These are phyloP conservation scores for Magnolia changhungtana DNA, from an alignment of 164 flowering plant species.

Conservation along the genomic window DNA sequence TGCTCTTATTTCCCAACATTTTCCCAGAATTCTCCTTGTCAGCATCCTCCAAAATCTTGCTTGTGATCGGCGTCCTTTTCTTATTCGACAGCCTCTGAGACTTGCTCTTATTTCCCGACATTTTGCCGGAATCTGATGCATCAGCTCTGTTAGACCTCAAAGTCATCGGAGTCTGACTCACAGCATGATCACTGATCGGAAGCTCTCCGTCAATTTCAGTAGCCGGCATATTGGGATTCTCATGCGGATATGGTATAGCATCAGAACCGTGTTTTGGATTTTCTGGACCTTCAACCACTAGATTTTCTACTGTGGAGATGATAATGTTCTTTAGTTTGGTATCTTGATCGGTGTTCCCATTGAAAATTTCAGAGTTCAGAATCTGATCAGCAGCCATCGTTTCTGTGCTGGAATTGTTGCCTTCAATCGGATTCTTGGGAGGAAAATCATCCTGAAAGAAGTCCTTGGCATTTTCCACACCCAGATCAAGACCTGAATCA, in stretches of 20 bases:
- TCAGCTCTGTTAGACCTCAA: slow-evolving; percentile 2
- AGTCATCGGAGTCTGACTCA: not conserved
- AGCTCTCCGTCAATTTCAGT: too few relatives aligned
- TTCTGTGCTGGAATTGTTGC: not conserved
- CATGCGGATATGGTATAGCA: not conserved
- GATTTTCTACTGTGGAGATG: not conserved
- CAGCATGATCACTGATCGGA: not conserved
- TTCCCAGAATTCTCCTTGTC: slow-evolving; percentile 28
- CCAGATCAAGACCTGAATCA: not conserved
- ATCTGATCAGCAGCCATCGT: too few relatives aligned
- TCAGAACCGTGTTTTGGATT: not conserved
- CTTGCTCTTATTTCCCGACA: not conserved
- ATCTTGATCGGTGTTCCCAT: too few relatives aligned
- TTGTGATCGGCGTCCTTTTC: not conserved
- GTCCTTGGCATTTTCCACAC: not conserved
- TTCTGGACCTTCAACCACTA: not conserved
- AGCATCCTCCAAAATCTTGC: slow-evolving; percentile 12
- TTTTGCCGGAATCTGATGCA: not conserved
- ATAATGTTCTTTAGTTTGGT: too few relatives aligned
- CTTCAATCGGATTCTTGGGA: not conserved
- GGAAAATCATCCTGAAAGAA: not conserved
- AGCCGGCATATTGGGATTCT: too few relatives aligned
- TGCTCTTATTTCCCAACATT: not conserved
- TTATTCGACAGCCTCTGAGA: slow-evolving; percentile 1
- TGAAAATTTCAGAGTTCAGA: too few relatives aligned